Percentiles rank a stretch among this genome's conserved stretches.
Evolutionary conservation across 495 filamentous ascomycete species (phyloP).

Genomic region (Pseudoneurospora amorphoporcata): DNA sequence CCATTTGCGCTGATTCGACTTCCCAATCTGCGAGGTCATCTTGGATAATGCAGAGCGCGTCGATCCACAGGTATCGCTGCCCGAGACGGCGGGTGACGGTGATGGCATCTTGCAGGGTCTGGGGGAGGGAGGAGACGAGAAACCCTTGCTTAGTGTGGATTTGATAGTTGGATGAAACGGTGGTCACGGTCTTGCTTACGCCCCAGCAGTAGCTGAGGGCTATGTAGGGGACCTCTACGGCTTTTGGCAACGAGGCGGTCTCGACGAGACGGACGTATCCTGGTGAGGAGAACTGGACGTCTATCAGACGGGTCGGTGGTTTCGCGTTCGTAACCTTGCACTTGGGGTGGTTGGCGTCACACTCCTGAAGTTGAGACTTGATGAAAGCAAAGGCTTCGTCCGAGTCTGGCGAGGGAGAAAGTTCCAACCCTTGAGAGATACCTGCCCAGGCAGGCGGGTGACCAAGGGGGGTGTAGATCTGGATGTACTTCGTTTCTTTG

Average conservation of each 20-base stretch:
- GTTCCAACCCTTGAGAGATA: neutral
- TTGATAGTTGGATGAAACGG: neutral
- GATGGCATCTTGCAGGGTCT: constrained; percentile 19
- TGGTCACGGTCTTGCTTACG: neutral
- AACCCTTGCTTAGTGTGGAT: neutral
- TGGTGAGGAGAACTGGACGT: neutral
- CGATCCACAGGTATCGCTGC: constrained; percentile 18
- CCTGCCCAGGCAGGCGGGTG: neutral
- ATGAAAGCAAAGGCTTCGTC: neutral
- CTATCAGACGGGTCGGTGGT: neutral
- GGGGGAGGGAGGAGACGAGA: neutral
- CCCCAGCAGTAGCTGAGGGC: constrained; percentile 14
- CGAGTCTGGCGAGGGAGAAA: neutral
- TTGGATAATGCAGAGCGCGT: constrained; percentile 17
- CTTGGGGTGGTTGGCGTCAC: neutral
- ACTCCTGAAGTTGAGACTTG: neutral
- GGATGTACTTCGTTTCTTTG: neutral
- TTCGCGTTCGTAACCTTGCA: neutral
- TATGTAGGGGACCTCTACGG: neutral
- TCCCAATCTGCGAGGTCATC: constrained; percentile 4
- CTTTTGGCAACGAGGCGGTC: neutral
- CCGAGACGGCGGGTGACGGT: constrained; percentile 5
- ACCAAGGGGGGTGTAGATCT: neutral
- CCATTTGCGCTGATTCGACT: constrained; percentile 4
- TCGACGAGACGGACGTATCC: neutral